A percentile compares a stretch with the other conserved stretches of the same genome.
These are phyloP conservation scores for Mycena vitilis DNA, from an alignment of 768 basidiomycete genomes.

Conservation along the genomic window DNA sequence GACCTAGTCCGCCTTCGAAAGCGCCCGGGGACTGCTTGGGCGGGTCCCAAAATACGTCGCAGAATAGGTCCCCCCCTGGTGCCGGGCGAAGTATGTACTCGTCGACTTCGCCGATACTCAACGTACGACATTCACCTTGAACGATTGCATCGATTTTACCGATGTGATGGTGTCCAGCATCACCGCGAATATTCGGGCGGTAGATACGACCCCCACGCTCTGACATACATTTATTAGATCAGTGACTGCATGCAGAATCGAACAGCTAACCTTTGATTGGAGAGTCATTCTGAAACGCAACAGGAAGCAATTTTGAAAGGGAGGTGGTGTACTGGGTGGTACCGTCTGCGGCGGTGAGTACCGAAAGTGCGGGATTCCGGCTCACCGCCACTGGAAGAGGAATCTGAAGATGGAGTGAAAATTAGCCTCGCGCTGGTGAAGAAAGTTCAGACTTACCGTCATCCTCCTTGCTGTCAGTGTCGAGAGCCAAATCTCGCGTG, in stretches of 20 bases:
- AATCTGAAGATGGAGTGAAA: not conserved
- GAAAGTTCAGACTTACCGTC: not conserved
- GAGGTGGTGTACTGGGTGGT: not conserved
- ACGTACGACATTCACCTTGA: not conserved
- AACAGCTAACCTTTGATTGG: constrained; percentile 1
- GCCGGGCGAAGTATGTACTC: not conserved
- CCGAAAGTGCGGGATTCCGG: not conserved
- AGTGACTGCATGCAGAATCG: not conserved
- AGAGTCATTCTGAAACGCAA: constrained; percentile 3
- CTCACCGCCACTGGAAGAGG: not conserved
- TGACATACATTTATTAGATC: no score
- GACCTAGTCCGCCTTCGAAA: no score
- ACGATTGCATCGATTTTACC: constrained; percentile 16
- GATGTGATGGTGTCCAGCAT: constrained; percentile 5
- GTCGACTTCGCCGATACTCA: not conserved
- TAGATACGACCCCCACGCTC: constrained; percentile 12
- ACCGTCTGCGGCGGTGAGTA: not conserved
- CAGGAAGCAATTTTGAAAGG: constrained; percentile 2
- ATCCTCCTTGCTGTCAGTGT: not conserved
- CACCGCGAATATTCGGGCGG: constrained; percentile 15
- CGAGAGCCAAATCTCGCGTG: not conserved
- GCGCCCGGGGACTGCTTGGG: no score
- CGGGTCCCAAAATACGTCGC: constrained; percentile 21
- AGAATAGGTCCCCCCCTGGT: not conserved
- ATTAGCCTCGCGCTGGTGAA: not conserved